Conservation (phyloP, 208 protist species). For the Dictyostelium gargantuum region DNA sequence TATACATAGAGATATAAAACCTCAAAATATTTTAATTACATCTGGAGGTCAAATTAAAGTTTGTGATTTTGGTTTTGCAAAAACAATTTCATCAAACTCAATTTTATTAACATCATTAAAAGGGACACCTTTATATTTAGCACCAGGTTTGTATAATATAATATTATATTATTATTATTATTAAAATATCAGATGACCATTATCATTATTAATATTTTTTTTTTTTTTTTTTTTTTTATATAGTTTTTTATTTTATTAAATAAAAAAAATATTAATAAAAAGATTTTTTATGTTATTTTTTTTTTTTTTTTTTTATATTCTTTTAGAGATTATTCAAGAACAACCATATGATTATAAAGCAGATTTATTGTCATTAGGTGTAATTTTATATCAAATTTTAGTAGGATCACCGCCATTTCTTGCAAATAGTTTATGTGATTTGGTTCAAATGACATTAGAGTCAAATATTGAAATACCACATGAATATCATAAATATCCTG, state of each 20-base stretch:
- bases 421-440: constrained; percentile 94
- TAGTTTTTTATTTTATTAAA: background rate
- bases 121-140: constrained; percentile 70
- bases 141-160: background rate
- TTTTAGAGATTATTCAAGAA: constrained; percentile 81
- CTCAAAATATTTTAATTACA: constrained; percentile 92
- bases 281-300: no score
- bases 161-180: background rate
- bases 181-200: no score
- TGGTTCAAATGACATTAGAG: constrained; percentile 95
- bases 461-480: background rate
- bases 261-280: background rate
- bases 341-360: constrained; percentile 94
- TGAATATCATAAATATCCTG: background rate
- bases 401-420: constrained; percentile 96
- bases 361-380: constrained; percentile 98
- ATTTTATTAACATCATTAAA: constrained; percentile 85
- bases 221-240: background rate
- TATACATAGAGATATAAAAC: constrained; percentile 94
- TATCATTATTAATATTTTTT: background rate
- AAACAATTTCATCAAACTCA: constrained; percentile 94
- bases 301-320: background rate
- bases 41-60: constrained; percentile 95
- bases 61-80: constrained; percentile 98
- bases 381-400: constrained; percentile 98